phyloP scores from a whole-genome alignment of 192 early-diverging fungal species.

The Coemansia sp. region DNA sequence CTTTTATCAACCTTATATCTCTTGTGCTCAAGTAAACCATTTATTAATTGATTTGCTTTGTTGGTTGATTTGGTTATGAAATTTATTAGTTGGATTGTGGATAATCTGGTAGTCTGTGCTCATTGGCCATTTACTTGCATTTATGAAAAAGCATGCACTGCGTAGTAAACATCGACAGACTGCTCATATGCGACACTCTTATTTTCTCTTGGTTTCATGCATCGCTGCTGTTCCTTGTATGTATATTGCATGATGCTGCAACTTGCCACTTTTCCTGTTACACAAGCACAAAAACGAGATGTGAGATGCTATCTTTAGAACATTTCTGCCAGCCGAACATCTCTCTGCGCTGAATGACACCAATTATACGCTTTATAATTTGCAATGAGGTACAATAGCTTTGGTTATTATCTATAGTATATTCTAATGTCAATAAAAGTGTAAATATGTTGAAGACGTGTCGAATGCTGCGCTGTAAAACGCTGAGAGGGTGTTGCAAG shows the following conservation, averaged over 20 bases:
- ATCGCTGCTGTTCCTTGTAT: neutral
- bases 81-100: slow-evolving; percentile 5
- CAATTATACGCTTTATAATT: neutral
- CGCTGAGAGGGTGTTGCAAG: neutral
- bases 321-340: neutral
- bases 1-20: slow-evolving; percentile 4
- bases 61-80: neutral
- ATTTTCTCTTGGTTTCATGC: neutral
- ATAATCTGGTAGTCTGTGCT: neutral
- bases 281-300: neutral
- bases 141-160: slow-evolving; percentile 6
- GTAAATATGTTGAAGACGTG: neutral
- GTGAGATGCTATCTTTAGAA: slow-evolving; percentile 1
- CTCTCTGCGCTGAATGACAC: too few species aligned
- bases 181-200: neutral
- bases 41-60: neutral
- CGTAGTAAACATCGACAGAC: slow-evolving; percentile 6
- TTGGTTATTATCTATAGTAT: neutral
- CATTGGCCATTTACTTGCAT: neutral
- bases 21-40: neutral
- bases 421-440: neutral
- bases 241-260: neutral
- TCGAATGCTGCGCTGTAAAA: neutral
- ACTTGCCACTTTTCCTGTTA: neutral
- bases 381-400: neutral